Evolutionary conservation across 108 stramenopile species (phyloP).

Genomic region (Nitzschia sp.): DNA sequence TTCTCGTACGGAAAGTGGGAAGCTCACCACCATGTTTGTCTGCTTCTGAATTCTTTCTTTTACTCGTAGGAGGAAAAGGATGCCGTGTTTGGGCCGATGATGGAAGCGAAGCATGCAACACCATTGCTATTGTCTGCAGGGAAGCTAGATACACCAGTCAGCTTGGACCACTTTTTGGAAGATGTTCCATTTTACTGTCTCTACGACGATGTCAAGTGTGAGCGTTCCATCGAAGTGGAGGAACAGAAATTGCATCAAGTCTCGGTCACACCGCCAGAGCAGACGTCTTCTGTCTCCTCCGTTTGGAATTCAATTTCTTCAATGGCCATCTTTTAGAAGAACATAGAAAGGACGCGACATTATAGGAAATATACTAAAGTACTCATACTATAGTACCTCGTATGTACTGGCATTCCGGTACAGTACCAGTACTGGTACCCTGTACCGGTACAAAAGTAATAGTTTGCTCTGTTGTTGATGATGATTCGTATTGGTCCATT

Average conservation of each 20-base stretch:
- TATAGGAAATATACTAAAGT: too few relatives aligned
- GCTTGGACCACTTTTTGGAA: constrained; percentile 23
- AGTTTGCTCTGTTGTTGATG: too few relatives aligned
- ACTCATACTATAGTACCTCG: too few relatives aligned
- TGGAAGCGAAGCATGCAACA: constrained; percentile 13
- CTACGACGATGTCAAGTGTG: constrained; percentile 30
- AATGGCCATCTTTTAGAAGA: neutral
- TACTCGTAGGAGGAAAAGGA: constrained; percentile 10
- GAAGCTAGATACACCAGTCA: constrained; percentile 15
- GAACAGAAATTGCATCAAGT: constrained; percentile 3
- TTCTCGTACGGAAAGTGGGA: too few relatives aligned
- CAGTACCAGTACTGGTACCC: too few relatives aligned
- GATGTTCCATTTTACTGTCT: constrained; percentile 36
- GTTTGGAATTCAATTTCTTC: constrained; percentile 5
- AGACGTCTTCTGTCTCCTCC: neutral
- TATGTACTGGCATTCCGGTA: too few relatives aligned
- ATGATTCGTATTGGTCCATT: too few relatives aligned
- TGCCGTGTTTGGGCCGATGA: constrained; percentile 1
- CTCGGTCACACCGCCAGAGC: neutral
- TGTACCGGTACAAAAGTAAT: too few relatives aligned
- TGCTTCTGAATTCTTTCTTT: neutral
- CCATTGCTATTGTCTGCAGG: constrained; percentile 22
- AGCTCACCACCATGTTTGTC: too few relatives aligned
- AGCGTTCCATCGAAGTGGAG: neutral
- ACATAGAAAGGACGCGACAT: too few relatives aligned